Evolutionary conservation across 441 rosid species (phyloP), one percentile per base, ranked within the genome.

Genomic region (Mallotus japonicus): DNA sequence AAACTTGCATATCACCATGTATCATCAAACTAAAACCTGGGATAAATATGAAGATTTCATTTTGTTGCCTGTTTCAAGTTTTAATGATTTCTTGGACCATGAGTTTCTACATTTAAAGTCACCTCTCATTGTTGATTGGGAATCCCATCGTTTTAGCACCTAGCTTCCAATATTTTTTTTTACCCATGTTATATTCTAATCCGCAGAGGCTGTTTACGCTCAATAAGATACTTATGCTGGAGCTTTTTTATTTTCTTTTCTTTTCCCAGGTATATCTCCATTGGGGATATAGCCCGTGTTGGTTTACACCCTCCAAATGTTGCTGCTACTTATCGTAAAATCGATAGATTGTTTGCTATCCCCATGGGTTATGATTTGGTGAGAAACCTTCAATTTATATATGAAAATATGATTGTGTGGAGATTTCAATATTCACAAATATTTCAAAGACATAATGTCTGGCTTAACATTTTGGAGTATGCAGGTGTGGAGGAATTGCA

Each of bases 401-500:
- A 44, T 50, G 40, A 37, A 37, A 37, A 37, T 28, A 28, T 50
- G 44, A 42, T 14, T 42, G 22, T 37, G 40, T 37, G 6, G 6
- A 37, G 40, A 6, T 37, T 4, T 6, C 5, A 37, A 6, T 37
- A 37, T 37, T 37, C 40, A 37, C 72, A 69, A 44, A 20, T 24
- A 12, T 54, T 54, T 11, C 49, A 20, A 49, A 2, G 24, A 9
- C 46, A 20, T 0, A 17, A 67, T 53, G 49, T 32, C 3, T 24
- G 15, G 55, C 20, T 13, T 75, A 61, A 76, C 49, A 5, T 44
- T 61, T 49, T n/a, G 20, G 65, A 70, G 37, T 19, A 34, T 74
- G 62, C 85, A 95, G 97, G 97, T 90, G 15, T 95, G 99, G 99
- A 92, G 99, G 82, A 93, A 93, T 81, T 96, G 97, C 74, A 49